A percentile compares a stretch with the other conserved stretches of the same genome.
These are phyloP conservation scores for Rhododendron williamsianum DNA, from an alignment of 148 eudicot genomes.

Conservation along the genomic window DNA sequence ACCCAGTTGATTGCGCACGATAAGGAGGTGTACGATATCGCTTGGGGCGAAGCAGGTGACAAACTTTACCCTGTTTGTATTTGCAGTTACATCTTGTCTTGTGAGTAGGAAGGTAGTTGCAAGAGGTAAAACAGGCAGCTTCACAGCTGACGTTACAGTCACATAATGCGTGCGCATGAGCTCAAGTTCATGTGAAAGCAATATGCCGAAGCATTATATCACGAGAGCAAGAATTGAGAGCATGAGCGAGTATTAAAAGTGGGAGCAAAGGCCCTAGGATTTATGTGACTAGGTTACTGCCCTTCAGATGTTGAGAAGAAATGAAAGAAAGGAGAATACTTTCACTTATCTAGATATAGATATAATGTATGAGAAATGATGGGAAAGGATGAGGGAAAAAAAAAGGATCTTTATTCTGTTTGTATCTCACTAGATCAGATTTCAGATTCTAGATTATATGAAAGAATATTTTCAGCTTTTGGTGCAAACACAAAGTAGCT, in stretches of 20 bases:
- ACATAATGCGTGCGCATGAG: too few species aligned
- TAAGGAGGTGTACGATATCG: constrained; percentile 94
- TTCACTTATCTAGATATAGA: background rate
- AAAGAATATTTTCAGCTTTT: background rate
- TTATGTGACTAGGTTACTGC: background rate
- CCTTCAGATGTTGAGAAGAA: background rate
- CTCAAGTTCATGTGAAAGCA: background rate
- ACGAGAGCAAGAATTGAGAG: background rate
- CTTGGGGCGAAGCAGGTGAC: constrained; percentile 79
- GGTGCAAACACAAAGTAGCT: background rate
- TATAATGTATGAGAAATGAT: background rate
- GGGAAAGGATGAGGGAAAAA: background rate
- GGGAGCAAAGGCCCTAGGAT: background rate
- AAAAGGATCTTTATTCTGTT: background rate
- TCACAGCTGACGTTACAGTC: background rate
- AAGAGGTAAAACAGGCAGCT: background rate
- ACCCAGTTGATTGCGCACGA: constrained; percentile 95
- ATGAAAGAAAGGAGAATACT: background rate
- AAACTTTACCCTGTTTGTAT: background rate
- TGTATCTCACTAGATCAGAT: background rate
- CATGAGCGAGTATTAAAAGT: background rate
- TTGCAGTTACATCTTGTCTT: background rate
- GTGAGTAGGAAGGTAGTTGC: background rate
- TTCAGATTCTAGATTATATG: background rate
- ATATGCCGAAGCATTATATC: background rate